These are phyloP conservation scores for Luffa acutangula DNA, from an alignment of 306 rosid genomes.

Conservation along the genomic window DNA sequence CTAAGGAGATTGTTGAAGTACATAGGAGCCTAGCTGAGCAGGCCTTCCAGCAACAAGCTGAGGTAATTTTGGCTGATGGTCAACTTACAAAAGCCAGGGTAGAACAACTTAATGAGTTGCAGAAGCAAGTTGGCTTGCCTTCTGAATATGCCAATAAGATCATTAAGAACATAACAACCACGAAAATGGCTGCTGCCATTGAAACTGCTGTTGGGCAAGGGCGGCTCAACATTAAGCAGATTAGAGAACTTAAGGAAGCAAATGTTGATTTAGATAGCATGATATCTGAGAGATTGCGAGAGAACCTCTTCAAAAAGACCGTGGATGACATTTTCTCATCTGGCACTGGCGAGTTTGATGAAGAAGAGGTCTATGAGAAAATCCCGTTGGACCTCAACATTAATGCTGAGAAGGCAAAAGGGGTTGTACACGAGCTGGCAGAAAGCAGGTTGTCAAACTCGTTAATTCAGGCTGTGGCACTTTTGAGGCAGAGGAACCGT, in stretches of 20 bases:
- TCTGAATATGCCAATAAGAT: constrained; percentile 86
- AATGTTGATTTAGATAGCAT: constrained; percentile 77
- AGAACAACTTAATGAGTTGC: constrained; percentile 71
- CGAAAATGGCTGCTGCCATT: constrained; percentile 90
- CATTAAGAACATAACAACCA: constrained; percentile 82
- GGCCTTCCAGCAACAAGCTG: constrained; percentile 91
- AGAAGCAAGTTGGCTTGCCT: constrained; percentile 85
- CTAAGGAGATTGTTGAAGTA: constrained; percentile 68
- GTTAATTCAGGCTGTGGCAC: constrained; percentile 77
- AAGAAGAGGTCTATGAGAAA: constrained; percentile 83
- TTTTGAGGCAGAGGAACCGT: constrained; percentile 72
- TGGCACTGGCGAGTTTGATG: constrained; percentile 94
- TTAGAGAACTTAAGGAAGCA: constrained; percentile 91
- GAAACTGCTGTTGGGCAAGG: constrained; percentile 92
- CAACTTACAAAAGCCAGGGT: constrained; percentile 81
- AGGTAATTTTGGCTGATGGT: constrained; percentile 94
- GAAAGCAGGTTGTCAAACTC: constrained; percentile 68
- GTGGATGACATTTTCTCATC: constrained; percentile 92
- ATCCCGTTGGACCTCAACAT: constrained; percentile 82
- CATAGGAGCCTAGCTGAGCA: constrained; percentile 83
- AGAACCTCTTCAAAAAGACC: constrained; percentile 78
- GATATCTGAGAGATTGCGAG: constrained; percentile 75
- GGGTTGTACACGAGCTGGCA: constrained; percentile 63
- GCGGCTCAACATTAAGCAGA: constrained; percentile 74
- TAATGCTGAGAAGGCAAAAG: constrained; percentile 61